Base-by-base conservation (phyloP, 208 protist species). In the Angomonas desouzai region DNA sequence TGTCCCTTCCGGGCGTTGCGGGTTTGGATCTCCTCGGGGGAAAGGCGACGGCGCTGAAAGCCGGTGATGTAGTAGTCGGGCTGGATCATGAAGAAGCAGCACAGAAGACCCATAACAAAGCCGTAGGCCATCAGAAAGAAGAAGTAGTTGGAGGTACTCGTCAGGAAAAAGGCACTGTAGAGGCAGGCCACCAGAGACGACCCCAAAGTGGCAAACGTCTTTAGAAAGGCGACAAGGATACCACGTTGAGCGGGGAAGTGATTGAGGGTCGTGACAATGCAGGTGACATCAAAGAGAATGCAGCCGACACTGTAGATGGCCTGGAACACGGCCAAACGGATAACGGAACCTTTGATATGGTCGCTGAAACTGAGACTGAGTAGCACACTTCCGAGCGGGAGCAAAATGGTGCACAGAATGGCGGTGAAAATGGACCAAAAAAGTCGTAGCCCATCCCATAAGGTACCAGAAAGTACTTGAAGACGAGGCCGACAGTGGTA, bases 141-240 rank as follows among this genome's bases (percentile, higher is more conserved):
- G 53, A 67, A 77, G 38, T 32, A 29, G 20, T 57, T 48, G n/a
- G 57, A 45, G 34, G 61, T 63, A 34, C 18, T 33, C 29, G 18
- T 30, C 43, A 32, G 59, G 45, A 82, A 82, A 59, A 77, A 83
- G 18, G 43, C 77, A n/a, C 69, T 38, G 28, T 79, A 60, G 62
- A 78, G 69, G 3, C 57, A 47, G 38, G 68, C 72, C 16, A 83
- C 18, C 56, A 83, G 71, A 18, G 72, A 68, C 29, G 64, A 72
- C 16, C 77, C 77, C 29, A 83, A 64, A 32, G 72, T 72, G 29
- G 66, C 66, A 64, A 76, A 78, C n/a, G 65, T 65, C 59, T 83
- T 83, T 38, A 76, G 61, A 23, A 83, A 56, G 28, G 73, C 72
- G 28, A 83, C 70, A 28, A 79, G 62, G 23, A 70, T 27, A 4